Percentiles rank a stretch among this genome's conserved stretches.
These are phyloP conservation scores for Penicillium paneum DNA, from an alignment of 2,329 filamentous ascomycete species.

Conservation along the genomic window DNA sequence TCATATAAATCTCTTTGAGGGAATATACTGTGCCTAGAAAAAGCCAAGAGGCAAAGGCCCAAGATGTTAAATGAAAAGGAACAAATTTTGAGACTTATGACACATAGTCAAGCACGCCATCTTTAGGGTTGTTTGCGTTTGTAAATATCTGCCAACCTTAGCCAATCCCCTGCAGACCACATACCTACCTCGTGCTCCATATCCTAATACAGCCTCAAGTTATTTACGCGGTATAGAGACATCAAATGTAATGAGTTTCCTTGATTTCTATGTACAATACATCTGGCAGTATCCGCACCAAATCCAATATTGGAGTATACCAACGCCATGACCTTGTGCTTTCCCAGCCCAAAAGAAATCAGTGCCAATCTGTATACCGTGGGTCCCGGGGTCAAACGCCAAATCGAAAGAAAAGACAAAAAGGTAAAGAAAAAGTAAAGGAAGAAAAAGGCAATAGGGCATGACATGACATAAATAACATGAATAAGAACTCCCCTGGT, in stretches of 20 bases:
- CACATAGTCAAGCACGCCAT: slow-evolving; percentile 10
- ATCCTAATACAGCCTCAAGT: neutral
- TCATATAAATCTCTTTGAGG: neutral
- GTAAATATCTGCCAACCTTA: neutral
- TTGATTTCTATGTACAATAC: slow-evolving; percentile 26
- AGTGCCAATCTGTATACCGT: slow-evolving; percentile 25
- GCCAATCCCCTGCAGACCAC: neutral
- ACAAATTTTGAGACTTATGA: neutral
- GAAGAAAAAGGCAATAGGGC: slow-evolving; percentile 1
- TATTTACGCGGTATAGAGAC: too few relatives aligned
- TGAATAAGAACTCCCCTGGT: slow-evolving; percentile 21
- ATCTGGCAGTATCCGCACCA: slow-evolving; percentile 19
- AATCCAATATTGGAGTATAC: slow-evolving; percentile 5
- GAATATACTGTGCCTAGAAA: neutral
- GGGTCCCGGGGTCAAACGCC: slow-evolving; percentile 17
- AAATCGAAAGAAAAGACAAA: neutral
- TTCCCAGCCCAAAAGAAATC: slow-evolving; percentile 7
- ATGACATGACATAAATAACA: neutral
- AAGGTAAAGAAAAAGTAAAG: neutral
- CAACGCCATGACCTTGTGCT: slow-evolving; percentile 22
- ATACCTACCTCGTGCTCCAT: neutral
- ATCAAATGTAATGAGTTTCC: slow-evolving; percentile 2
- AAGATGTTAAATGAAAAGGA: neutral
- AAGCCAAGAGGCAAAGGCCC: neutral
- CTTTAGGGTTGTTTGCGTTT: neutral